Percentiles rank a stretch among this genome's conserved stretches.
Conservation (phyloP, 176 grass and related monocot genomes). For the Eleusine indica region DNA sequence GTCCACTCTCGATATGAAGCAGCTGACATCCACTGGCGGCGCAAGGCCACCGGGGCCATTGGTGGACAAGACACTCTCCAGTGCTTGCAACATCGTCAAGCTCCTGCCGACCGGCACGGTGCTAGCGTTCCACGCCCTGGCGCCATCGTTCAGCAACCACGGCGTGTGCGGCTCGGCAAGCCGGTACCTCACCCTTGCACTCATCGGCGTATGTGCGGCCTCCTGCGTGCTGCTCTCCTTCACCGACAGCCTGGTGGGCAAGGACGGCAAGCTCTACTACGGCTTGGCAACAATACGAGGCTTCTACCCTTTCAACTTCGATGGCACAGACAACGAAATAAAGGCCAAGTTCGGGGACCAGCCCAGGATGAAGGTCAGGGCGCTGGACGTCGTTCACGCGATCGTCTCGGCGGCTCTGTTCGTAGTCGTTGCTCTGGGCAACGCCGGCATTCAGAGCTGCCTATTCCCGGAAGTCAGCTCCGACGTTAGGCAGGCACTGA, state of each 20-base stretch:
- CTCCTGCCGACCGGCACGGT: slow-evolving; percentile 61
- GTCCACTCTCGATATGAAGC: slow-evolving; percentile 2
- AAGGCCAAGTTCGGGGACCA: slow-evolving; percentile 23
- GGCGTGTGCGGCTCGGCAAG: slow-evolving; percentile 45
- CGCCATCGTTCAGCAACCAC: slow-evolving; percentile 64
- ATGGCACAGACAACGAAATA: slow-evolving; percentile 2
- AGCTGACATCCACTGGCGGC: background rate
- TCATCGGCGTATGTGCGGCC: slow-evolving; percentile 36
- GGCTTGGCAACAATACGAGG: slow-evolving; percentile 50
- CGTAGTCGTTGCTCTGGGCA: slow-evolving; percentile 46
- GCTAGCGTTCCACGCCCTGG: slow-evolving; percentile 51
- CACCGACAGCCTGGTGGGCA: slow-evolving; percentile 57
- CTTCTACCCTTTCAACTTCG: slow-evolving; percentile 51
- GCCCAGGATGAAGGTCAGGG: slow-evolving; percentile 23
- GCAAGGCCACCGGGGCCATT: background rate
- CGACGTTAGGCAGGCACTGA: slow-evolving; percentile 39
- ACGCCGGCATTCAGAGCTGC: slow-evolving; percentile 49
- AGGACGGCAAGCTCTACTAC: slow-evolving; percentile 58
- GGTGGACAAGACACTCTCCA: slow-evolving; percentile 49
- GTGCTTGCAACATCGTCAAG: slow-evolving; percentile 42
- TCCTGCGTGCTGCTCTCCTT: slow-evolving; percentile 54
- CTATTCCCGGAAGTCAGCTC: slow-evolving; percentile 38
- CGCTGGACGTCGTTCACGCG: slow-evolving; percentile 56
- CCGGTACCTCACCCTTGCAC: slow-evolving; percentile 29
- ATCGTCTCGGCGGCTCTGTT: slow-evolving; percentile 40